Base-by-base conservation (phyloP, 169 alveolate species). In the Toxoplasma gondii region DNA sequence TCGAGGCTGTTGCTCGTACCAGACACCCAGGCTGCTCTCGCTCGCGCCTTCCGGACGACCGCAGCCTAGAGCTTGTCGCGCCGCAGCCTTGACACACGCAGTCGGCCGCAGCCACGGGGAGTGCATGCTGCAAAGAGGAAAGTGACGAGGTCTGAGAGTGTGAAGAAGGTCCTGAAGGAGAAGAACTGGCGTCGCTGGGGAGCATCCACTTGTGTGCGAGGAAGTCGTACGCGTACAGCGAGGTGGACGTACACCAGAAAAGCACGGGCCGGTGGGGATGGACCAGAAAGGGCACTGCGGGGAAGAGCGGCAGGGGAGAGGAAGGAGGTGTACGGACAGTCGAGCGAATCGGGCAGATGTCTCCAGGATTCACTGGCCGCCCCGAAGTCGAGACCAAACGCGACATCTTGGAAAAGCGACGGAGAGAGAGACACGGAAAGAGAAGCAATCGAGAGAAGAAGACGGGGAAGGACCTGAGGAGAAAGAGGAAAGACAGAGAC, bases 71-170 rank as follows among this genome's bases (percentile, higher is more conserved):
- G 74, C 93, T 90, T 67, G 82, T 67, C 41, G 87, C 34, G 5
- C 93, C 93, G 39, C 93, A 90, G 88, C 31, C 64, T 22, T 49
- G 93, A 34, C 93, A 90, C 44, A 90, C 45, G 49, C 93, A 90
- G 70, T 90, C 93, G 0, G 88, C 88, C 9, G 93, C 86, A 29
- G 93, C 74, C 22, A 90, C 49, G 0, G 80, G 81, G 83, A 88
- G 44, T 36, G 22, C 43, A 58, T 88, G 92, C 16, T 36, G 7
- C 22, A 49, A 12, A 49, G 58, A 49, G 58, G 58, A 4, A 49
- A 7, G 22, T 4, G 58, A 12, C 12, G 58, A 4, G 58, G 58
- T 12, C 22, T 4, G 12, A 49, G 90, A 39, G 22, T 10, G n/a
- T 10, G 17, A 39, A 82, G 49, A 82, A 34, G 44, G 39, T 88